Percentiles rank a stretch among this genome's conserved stretches.
These are phyloP conservation scores for Fusarium heterosporum DNA, from an alignment of 2,329 filamentous ascomycete genomes.

Conservation along the genomic window DNA sequence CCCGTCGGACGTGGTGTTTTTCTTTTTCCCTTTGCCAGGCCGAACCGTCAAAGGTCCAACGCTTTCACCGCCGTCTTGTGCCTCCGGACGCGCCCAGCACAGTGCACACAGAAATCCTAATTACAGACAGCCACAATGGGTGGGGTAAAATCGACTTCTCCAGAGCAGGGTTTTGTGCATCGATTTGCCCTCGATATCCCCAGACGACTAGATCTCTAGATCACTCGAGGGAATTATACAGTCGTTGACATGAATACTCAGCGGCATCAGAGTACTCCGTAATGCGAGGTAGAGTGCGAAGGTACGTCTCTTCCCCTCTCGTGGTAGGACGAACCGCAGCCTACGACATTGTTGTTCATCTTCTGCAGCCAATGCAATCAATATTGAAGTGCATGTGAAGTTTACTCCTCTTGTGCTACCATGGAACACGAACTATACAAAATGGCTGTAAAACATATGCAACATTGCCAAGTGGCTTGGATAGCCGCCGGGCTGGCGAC, in stretches of 20 bases:
- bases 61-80: conserved; percentile 35
- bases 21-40: conserved; percentile 12
- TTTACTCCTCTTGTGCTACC: conserved; percentile 23
- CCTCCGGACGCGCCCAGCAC: conserved; percentile 20
- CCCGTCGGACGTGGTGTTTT: conserved; percentile 14
- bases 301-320: conserved; percentile 5
- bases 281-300: not conserved
- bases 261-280: not conserved
- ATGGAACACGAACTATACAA: conserved; percentile 27
- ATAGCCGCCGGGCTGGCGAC: conserved; percentile 10
- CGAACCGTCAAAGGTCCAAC: conserved; percentile 28
- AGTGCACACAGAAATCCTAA: conserved; percentile 24
- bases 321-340: conserved; percentile 24
- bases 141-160: conserved; percentile 19
- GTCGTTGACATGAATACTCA: not conserved
- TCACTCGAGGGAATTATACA: not conserved
- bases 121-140: conserved; percentile 2
- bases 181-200: conserved; percentile 1
- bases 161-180: conserved; percentile 17
- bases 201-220: not conserved
- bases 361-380: conserved; percentile 9
- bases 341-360: conserved; percentile 7
- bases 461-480: conserved; percentile 8
- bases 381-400: conserved; percentile 7
- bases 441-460: not conserved